Conservation (phyloP, 2,329 filamentous ascomycete genomes). For the Paraphaeosphaeria sporulosa region DNA sequence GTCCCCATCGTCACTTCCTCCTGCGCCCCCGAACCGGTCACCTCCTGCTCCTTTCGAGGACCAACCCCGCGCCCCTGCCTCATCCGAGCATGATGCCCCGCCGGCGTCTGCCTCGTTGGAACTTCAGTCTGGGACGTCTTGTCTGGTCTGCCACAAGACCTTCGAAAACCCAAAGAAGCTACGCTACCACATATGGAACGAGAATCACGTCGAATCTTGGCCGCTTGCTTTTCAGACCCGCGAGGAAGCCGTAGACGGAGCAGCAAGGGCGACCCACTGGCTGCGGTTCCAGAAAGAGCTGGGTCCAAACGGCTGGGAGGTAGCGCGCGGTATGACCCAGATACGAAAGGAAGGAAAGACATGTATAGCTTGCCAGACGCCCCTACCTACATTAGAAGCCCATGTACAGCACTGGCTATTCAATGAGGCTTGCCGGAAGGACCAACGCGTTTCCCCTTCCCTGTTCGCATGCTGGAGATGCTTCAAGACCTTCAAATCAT, state of each 20-base stretch:
- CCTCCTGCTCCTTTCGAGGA: neutral
- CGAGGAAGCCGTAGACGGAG: neutral
- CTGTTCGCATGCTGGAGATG: slow-evolving; percentile 1
- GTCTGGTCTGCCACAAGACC: slow-evolving; percentile 4
- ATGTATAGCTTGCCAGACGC: neutral
- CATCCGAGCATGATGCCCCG: neutral
- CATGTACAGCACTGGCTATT: neutral
- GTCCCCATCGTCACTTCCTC: neutral
- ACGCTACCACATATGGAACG: neutral
- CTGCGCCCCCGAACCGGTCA: neutral
- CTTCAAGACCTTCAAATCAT: neutral
- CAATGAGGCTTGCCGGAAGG: neutral
- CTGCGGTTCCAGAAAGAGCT: neutral
- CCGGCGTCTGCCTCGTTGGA: neutral
- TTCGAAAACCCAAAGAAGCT: neutral
- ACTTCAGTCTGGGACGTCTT: neutral
- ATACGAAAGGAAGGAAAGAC: neutral
- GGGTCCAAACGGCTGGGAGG: neutral
- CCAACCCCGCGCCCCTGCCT: neutral
- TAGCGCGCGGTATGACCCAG: neutral
- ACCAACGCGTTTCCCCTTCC: neutral
- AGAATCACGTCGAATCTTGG: slow-evolving; percentile 1
- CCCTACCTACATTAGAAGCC: neutral
- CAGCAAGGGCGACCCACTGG: neutral
- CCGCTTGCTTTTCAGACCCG: neutral